phyloP scores from a whole-genome alignment of 306 rosid genomes.

The Ziziphus jujuba region DNA sequence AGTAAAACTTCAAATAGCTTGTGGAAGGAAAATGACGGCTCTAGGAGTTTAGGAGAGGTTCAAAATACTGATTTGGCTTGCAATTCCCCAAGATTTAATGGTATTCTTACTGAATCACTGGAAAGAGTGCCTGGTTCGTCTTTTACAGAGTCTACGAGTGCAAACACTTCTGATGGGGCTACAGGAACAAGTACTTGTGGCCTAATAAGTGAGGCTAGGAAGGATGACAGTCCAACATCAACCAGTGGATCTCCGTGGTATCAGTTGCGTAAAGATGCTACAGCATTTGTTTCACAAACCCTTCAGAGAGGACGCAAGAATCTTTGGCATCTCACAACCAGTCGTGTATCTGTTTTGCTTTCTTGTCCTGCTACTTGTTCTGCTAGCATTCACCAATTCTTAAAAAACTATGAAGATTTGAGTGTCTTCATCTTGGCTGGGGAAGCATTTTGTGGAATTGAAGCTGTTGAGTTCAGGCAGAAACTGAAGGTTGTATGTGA shows the following conservation, averaged over 20 bases:
- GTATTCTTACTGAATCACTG: slow-evolving; percentile 39
- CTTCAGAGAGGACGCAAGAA: slow-evolving; percentile 91
- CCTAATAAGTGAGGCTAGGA: slow-evolving; percentile 45
- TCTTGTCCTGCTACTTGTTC: slow-evolving; percentile 83
- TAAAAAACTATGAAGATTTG: slow-evolving; percentile 95
- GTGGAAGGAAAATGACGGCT: slow-evolving; percentile 39
- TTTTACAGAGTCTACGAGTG: slow-evolving; percentile 37
- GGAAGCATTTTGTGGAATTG: slow-evolving; percentile 95
- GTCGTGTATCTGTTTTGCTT: slow-evolving; percentile 92
- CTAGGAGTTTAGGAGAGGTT: slow-evolving; percentile 41
- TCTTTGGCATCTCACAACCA: slow-evolving; percentile 94
- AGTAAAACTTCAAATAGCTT: slow-evolving; percentile 38
- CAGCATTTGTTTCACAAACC: slow-evolving; percentile 76
- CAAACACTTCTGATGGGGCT: slow-evolving; percentile 46
- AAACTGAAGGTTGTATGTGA: slow-evolving; percentile 93
- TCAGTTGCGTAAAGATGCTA: slow-evolving; percentile 88
- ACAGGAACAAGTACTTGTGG: slow-evolving; percentile 27
- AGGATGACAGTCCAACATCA: slow-evolving; percentile 56
- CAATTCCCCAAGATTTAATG: slow-evolving; percentile 24
- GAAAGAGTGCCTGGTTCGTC: slow-evolving; percentile 45
- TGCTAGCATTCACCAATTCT: slow-evolving; percentile 90
- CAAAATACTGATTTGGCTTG: slow-evolving; percentile 49
- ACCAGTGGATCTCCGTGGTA: slow-evolving; percentile 95
- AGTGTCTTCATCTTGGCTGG: slow-evolving; percentile 86
- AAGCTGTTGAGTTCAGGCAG: slow-evolving; percentile 96